Evolutionary conservation across 139 green algal species (phyloP).

Genomic region (Volvox africanus): DNA sequence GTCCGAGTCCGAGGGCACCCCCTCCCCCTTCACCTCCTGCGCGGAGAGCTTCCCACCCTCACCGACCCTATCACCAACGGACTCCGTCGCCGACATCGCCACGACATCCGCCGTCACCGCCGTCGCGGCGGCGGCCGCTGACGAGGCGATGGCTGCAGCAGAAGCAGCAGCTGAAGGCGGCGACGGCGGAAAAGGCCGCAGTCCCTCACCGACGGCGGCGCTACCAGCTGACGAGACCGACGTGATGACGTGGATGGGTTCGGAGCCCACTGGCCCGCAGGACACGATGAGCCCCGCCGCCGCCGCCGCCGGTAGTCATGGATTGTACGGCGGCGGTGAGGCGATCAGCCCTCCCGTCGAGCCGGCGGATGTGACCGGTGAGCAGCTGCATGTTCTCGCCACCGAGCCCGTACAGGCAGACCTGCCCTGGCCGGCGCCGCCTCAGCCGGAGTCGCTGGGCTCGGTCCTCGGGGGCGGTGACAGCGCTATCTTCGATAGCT

Average conservation of each 20-base stretch:
- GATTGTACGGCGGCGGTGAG: not conserved
- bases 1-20: not conserved
- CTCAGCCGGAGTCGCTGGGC: not conserved
- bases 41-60: not conserved
- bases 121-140: no score
- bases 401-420: not conserved
- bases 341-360: not conserved
- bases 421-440: conserved; percentile 3
- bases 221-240: not conserved
- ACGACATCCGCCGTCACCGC: no score
- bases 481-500: not conserved
- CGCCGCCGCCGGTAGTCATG: not conserved
- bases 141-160: not conserved
- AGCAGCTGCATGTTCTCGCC: not conserved
- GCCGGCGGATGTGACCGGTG: not conserved
- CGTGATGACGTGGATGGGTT: not conserved
- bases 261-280: not conserved
- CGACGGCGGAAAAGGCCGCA: not conserved
- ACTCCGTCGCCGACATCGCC: not conserved
- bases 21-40: not conserved
- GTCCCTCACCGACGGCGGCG: not conserved
- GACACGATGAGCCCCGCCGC: not conserved
- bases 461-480: not conserved
- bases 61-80: not conserved
- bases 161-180: not conserved